Evolutionary conservation across 2,329 filamentous ascomycete species (phyloP).

Genomic region (Penicillium sp.): DNA sequence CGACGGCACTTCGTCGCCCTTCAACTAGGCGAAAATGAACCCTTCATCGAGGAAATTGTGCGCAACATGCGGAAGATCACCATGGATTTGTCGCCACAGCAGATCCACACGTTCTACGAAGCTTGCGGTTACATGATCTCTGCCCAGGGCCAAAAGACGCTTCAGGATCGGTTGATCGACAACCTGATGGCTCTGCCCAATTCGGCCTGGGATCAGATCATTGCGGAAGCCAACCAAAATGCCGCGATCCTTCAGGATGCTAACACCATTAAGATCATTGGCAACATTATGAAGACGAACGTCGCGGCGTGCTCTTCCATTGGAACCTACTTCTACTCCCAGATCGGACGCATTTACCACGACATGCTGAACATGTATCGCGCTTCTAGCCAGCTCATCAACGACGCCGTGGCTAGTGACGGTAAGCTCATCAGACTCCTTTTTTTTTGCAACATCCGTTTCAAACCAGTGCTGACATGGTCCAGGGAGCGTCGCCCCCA

Average conservation of each 20-base stretch:
- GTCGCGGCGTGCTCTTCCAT: constrained; percentile 97
- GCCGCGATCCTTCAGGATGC: constrained; percentile 82
- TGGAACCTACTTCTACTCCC: constrained; percentile 94
- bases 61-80: constrained; percentile 94
- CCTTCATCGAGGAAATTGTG: constrained; percentile 98
- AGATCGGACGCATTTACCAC: constrained; percentile 94
- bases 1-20: constrained; percentile 94
- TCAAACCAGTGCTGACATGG: constrained; percentile 14
- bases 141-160: constrained; percentile 88
- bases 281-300: constrained; percentile 99
- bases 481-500: constrained; percentile 81
- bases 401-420: constrained; percentile 79
- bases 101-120: constrained; percentile 98
- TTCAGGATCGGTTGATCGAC: constrained; percentile 83
- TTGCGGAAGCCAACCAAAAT: constrained; percentile 76
- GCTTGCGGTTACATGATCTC: constrained; percentile 99
- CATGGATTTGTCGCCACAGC: constrained; percentile 87
- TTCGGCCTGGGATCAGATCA: constrained; percentile 91
- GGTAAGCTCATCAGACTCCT: constrained; percentile 49
- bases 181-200: constrained; percentile 95
- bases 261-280: constrained; percentile 96
- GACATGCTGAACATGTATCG: constrained; percentile 99
- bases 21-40: constrained; percentile 87
- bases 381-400: constrained; percentile 92
- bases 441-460: background rate